A percentile compares a stretch with the other conserved stretches of the same genome.
Evolutionary conservation across 441 rosid species (phyloP).

Genomic region (Populus hybrid): DNA sequence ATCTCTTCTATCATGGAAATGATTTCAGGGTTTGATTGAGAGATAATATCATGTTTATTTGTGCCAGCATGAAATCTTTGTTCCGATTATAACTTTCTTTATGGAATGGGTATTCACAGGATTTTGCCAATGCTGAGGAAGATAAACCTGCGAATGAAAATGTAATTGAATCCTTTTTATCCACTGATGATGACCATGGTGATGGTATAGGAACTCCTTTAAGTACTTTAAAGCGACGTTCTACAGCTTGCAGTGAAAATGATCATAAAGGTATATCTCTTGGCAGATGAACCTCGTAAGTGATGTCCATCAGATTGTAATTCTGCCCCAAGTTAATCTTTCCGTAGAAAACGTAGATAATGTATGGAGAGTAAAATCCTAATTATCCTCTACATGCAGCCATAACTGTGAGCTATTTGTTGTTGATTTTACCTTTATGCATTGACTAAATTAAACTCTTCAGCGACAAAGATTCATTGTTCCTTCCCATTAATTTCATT

Average conservation of each 20-base stretch:
- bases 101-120: slow-evolving; percentile 23
- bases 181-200: slow-evolving; percentile 24
- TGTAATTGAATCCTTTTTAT: slow-evolving; percentile 34
- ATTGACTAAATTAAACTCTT: neutral
- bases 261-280: slow-evolving; percentile 13
- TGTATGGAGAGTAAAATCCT: neutral
- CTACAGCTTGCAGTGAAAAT: neutral
- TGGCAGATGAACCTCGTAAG: neutral
- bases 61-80: neutral
- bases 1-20: neutral
- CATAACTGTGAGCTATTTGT: neutral
- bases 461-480: neutral
- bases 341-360: neutral
- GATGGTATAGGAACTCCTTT: slow-evolving; percentile 17
- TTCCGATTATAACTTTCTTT: neutral
- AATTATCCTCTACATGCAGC: neutral
- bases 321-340: neutral
- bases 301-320: neutral
- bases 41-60: neutral
- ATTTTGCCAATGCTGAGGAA: slow-evolving; percentile 23
- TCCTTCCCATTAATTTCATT: neutral
- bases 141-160: slow-evolving; percentile 30
- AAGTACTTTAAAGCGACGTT: neutral
- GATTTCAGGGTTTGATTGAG: neutral
- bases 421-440: no score